Percentiles rank a stretch among this genome's conserved stretches.
Conservation (phyloP, 768 basidiomycete species). For the Lyophyllum decastes region DNA sequence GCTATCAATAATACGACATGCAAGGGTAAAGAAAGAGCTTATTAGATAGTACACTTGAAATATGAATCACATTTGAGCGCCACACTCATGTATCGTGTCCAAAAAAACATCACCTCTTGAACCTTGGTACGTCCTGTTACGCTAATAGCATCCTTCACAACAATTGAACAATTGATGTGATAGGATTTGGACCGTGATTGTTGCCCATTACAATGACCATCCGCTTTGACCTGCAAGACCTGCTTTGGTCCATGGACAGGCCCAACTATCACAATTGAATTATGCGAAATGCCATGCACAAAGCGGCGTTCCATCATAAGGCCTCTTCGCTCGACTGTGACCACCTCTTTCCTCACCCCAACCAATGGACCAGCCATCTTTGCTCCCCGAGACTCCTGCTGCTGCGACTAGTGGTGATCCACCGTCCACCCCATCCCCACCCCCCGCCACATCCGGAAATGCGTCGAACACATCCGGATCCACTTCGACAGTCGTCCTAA, state of each 20-base stretch:
- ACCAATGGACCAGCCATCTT: not conserved
- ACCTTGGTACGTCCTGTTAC: not conserved
- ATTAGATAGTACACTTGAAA: not conserved
- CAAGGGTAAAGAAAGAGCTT: not conserved
- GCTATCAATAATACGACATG: not conserved
- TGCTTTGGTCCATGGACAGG: not conserved
- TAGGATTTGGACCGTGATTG: too few species aligned
- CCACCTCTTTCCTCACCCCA: not conserved
- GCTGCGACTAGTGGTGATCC: not conserved
- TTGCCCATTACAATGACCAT: not conserved
- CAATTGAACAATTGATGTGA: not conserved
- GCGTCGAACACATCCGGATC: not conserved
- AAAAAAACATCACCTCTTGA: not conserved
- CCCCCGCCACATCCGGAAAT: not conserved
- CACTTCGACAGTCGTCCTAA: not conserved
- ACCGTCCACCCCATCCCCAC: not conserved
- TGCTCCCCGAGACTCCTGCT: not conserved
- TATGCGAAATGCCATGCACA: not conserved
- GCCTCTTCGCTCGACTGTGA: not conserved
- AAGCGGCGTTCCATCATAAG: not conserved
- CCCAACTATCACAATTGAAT: not conserved
- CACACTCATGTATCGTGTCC: not conserved
- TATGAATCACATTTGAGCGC: not conserved
- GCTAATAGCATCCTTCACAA: not conserved
- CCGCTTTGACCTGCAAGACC: not conserved